A percentile compares a stretch with the other conserved stretches of the same genome.
Conservation (phyloP, 148 eudicot genomes). For the Persicaria tinctoria region DNA sequence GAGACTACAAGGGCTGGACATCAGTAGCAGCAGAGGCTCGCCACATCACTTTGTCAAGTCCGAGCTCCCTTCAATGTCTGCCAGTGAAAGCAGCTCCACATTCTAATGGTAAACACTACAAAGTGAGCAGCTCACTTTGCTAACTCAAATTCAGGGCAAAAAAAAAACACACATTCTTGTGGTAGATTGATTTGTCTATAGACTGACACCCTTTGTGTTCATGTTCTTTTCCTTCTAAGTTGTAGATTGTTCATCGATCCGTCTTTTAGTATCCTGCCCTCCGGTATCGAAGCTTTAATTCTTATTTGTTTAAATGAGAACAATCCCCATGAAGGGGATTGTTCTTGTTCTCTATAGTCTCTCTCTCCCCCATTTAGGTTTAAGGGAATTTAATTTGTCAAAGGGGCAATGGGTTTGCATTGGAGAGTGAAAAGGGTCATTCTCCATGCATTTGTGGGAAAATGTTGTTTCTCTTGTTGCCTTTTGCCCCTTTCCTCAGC, state of each 20-base stretch:
- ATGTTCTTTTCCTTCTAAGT: conserved; percentile 19
- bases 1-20: conserved; percentile 38
- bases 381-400: conserved; percentile 10
- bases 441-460: conserved; percentile 13
- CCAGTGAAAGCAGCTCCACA: conserved; percentile 45
- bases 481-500: background rate
- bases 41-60: conserved; percentile 21
- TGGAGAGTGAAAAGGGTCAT: conserved; percentile 19
- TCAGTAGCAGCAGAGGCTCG: conserved; percentile 25
- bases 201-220: conserved; percentile 26
- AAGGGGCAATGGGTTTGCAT: conserved; percentile 11
- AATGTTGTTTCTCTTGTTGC: conserved; percentile 1
- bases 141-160: conserved; percentile 20
- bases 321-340: conserved; percentile 21
- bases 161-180: conserved; percentile 7
- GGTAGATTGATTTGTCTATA: conserved; percentile 29
- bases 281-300: background rate
- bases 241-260: conserved; percentile 21
- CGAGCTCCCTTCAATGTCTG: conserved; percentile 36
- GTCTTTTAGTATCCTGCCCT: background rate
- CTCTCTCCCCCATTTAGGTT: background rate
- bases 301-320: conserved; percentile 15
- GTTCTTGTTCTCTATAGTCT: conserved; percentile 2
- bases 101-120: conserved; percentile 19
- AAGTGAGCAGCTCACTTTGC: conserved; percentile 25